Conservation (phyloP, 805 yeast species). For the Suhomyces xylopsoci region DNA sequence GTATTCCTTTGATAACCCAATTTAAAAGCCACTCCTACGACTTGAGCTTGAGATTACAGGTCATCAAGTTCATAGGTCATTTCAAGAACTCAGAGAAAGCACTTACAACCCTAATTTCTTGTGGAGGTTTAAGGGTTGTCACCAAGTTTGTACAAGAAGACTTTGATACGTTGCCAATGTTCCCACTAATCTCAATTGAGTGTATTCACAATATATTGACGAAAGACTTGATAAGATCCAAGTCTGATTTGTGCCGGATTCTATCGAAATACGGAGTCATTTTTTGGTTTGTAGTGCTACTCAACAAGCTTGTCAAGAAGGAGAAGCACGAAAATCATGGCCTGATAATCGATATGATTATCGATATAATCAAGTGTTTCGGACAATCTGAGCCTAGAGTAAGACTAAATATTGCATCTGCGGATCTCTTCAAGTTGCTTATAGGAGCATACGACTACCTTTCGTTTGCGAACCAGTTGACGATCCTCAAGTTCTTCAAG, state of each 20-base stretch:
- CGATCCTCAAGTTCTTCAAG: constrained; percentile 44
- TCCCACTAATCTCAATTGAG: constrained; percentile 37
- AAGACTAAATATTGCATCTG: constrained; percentile 34
- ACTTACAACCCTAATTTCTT: constrained; percentile 39
- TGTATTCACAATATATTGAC: constrained; percentile 34
- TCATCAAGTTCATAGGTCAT: constrained; percentile 31
- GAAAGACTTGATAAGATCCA: constrained; percentile 34
- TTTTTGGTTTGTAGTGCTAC: constrained; percentile 41
- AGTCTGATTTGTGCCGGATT: constrained; percentile 42
- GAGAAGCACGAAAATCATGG: not conserved
- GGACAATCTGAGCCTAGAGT: constrained; percentile 48
- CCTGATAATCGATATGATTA: constrained; percentile 25
- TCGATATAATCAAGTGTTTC: constrained; percentile 39
- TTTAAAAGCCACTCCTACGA: constrained; percentile 32
- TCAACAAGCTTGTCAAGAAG: constrained; percentile 28
- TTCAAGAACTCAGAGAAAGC: constrained; percentile 34
- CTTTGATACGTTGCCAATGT: constrained; percentile 34
- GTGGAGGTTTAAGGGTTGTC: constrained; percentile 45
- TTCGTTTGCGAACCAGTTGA: constrained; percentile 29
- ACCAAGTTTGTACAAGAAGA: constrained; percentile 47
- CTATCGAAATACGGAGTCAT: constrained; percentile 41
- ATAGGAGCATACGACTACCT: constrained; percentile 37
- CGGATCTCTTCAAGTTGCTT: constrained; percentile 40
- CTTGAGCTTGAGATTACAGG: constrained; percentile 32
- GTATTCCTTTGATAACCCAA: constrained; percentile 40